A percentile compares a stretch with the other conserved stretches of the same genome.
These are phyloP conservation scores for Alternaria alternata DNA, from an alignment of 2,329 filamentous ascomycete species.

Conservation along the genomic window DNA sequence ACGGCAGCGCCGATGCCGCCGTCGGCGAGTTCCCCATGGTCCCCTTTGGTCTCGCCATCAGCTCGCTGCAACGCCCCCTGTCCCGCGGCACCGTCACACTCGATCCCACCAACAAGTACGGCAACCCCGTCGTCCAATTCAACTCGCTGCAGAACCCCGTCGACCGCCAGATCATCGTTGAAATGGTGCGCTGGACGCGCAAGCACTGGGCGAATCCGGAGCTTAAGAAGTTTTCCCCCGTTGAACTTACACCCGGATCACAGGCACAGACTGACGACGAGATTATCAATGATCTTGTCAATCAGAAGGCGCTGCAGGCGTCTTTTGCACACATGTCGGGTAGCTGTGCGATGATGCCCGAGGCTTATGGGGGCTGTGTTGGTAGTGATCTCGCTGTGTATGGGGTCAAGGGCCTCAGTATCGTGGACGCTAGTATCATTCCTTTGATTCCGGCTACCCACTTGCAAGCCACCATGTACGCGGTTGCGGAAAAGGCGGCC, in stretches of 20 bases:
- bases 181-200: conserved; percentile 48
- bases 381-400: conserved; percentile 34
- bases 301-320: conserved; percentile 23
- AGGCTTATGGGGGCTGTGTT: conserved; percentile 39
- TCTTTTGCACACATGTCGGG: conserved; percentile 41
- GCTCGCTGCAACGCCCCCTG: conserved; percentile 32
- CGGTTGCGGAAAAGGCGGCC: conserved; percentile 43
- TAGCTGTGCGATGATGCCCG: conserved; percentile 41
- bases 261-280: conserved; percentile 38
- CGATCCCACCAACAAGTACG: conserved; percentile 44
- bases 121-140: conserved; percentile 44
- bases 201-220: conserved; percentile 42
- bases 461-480: conserved; percentile 43
- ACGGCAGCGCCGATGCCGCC: conserved; percentile 34
- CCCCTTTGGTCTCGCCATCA: conserved; percentile 34
- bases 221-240: conserved; percentile 41
- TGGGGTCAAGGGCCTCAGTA: conserved; percentile 34
- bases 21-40: conserved; percentile 44
- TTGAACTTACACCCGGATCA: conserved; percentile 41
- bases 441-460: conserved; percentile 41
- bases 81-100: conserved; percentile 51
- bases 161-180: conserved; percentile 47
- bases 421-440: conserved; percentile 45
- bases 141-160: conserved; percentile 48
- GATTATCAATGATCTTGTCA: conserved; percentile 27